Base-by-base conservation (phyloP, 805 yeast genomes). In the Ogataea ganodermae region DNA sequence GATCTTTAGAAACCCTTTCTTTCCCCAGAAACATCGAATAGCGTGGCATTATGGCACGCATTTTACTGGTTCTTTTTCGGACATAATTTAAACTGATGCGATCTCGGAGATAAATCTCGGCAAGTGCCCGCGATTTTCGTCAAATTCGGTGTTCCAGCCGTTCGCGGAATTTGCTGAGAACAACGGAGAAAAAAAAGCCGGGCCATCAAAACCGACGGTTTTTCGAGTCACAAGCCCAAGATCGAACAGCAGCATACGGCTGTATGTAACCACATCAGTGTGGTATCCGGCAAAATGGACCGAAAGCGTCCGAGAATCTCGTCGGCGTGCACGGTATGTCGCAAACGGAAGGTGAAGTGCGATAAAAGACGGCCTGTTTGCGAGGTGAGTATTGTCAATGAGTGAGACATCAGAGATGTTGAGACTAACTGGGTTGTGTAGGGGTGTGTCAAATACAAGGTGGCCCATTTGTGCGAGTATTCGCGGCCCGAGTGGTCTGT, bases 311-410 rank as follows among this genome's bases (percentile, higher is more conserved):
- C 70, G 38, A 59, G 77, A 14, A 60, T 69, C 47, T 60, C 65
- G 1, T 61, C 74, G 3, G 76, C 74, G 2, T 75, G 80, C 49
- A 70, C 66, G 40, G 67, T 68, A 38, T 75, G 79, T 48, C 65
- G 75, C 21, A 67, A 60, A 50, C 61, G 75, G 30, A 75, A 75
- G 51, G 74, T 73, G 42, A 73, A 71, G 48, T 75, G 80, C 61
- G 79, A 75, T 49, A 67, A 67, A 50, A 57, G 60, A 6, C 59
- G 62, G 14, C 79, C 80, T 0, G 66, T 75, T 36, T 60, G 65
- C 43, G n/a, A 45, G 40, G 65, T 55, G 41, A 44, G 58, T 52
- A 23, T 17, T 16, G 17, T 8, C 23, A 10, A n/a, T n/a, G n/a
- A n/a, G n/a, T n/a, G n/a, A n/a, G n/a, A n/a, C 8, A 5, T 14